phyloP scores from a whole-genome alignment of 31 red algal genomes.

The Endocladia muricata region DNA sequence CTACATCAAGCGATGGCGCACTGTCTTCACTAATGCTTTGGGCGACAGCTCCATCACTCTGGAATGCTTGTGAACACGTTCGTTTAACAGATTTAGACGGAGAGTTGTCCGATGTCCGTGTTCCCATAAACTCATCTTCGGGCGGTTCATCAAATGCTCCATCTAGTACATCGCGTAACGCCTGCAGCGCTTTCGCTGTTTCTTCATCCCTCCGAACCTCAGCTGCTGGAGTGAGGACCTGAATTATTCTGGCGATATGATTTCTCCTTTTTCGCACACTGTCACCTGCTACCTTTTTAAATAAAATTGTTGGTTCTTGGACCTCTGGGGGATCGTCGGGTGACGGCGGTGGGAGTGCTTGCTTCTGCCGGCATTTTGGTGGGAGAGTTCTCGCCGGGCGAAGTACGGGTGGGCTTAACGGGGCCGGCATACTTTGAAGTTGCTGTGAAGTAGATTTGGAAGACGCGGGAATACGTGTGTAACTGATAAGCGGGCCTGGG shows the following conservation, averaged over 20 bases:
- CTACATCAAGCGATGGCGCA: too few species aligned
- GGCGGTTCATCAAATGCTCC: too few species aligned
- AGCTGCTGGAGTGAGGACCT: not conserved
- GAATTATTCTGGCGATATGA: not conserved
- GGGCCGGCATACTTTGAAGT: not conserved
- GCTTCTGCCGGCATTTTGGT: not conserved
- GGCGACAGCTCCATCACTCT: too few species aligned
- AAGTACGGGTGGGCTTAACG: not conserved
- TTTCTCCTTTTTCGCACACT: not conserved
- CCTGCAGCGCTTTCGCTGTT: too few species aligned
- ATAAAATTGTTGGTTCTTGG: not conserved
- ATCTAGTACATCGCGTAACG: too few species aligned
- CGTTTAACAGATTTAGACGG: too few species aligned
- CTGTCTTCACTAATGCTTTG: too few species aligned
- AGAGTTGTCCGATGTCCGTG: too few species aligned
- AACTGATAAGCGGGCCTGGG: not conserved
- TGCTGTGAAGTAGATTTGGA: too few species aligned
- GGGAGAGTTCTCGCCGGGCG: not conserved
- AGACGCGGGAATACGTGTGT: not conserved
- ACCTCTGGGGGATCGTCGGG: not conserved
- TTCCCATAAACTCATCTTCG: too few species aligned
- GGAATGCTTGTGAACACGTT: too few species aligned
- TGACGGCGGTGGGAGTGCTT: not conserved
- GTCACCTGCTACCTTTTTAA: not conserved
- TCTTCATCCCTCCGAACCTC: too few species aligned